Conservation (phyloP, 768 basidiomycete genomes). For the Galerina sulciceps region DNA sequence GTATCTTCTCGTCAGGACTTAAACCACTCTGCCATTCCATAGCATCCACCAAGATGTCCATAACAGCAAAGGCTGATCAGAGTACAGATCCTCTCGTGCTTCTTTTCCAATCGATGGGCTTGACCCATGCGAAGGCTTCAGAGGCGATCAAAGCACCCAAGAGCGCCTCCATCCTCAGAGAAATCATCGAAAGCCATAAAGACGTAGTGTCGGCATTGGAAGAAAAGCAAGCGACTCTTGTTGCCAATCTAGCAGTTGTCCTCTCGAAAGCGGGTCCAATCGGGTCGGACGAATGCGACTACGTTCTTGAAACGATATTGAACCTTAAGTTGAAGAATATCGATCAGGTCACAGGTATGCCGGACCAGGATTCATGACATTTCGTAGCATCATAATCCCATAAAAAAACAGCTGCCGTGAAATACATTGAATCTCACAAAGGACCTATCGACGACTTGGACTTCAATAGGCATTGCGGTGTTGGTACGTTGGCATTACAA, state of each 20-base stretch:
- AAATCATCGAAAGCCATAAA: constrained; percentile 64
- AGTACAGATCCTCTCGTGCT: constrained; percentile 33
- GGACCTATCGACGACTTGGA: constrained; percentile 66
- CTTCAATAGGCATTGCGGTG: constrained; percentile 83
- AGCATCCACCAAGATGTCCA: constrained; percentile 28
- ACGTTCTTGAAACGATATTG: constrained; percentile 70
- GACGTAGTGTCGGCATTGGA: constrained; percentile 57
- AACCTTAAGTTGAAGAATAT: constrained; percentile 73
- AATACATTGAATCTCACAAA: constrained; percentile 67
- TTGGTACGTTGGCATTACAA: constrained; percentile 60
- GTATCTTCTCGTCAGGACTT: neutral
- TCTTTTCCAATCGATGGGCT: constrained; percentile 78
- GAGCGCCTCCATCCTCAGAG: constrained; percentile 69
- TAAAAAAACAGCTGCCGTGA: constrained; percentile 63
- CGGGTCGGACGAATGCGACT: constrained; percentile 57
- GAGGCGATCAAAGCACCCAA: constrained; percentile 86
- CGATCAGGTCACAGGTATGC: constrained; percentile 87
- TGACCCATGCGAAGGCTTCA: constrained; percentile 75
- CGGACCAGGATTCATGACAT: neutral
- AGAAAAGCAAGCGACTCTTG: constrained; percentile 76
- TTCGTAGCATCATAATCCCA: neutral
- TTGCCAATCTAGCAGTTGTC: constrained; percentile 68
- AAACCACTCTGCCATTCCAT: neutral
- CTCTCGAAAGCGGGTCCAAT: constrained; percentile 59
- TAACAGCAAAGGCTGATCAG: constrained; percentile 21